Percentiles rank a stretch among this genome's conserved stretches.
These are phyloP conservation scores for Naegleria fowleri DNA, from an alignment of 208 protist genomes.

Conservation along the genomic window DNA sequence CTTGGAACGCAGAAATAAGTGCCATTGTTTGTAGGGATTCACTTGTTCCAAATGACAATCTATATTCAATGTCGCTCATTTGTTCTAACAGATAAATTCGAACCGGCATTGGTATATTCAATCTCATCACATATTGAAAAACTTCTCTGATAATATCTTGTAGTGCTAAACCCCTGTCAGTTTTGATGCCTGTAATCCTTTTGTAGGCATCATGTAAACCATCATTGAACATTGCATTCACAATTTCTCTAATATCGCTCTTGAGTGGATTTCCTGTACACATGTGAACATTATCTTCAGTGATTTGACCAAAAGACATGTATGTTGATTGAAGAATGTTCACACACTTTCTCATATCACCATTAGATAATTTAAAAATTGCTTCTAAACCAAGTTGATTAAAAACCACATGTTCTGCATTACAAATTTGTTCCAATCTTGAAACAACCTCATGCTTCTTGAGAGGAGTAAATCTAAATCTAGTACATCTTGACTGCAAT, in stretches of 20 bases:
- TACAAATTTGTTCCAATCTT: slow-evolving; percentile 70
- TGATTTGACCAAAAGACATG: slow-evolving; percentile 51
- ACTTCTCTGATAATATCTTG: slow-evolving; percentile 58
- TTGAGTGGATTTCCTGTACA: slow-evolving; percentile 60
- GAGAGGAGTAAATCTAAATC: slow-evolving; percentile 95
- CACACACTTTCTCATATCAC: slow-evolving; percentile 93
- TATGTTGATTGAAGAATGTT: slow-evolving; percentile 91
- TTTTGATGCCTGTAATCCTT: neutral
- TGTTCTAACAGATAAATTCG: slow-evolving; percentile 42
- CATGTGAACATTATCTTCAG: slow-evolving; percentile 51
- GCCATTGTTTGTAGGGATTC: slow-evolving; percentile 54
- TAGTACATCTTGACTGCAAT: slow-evolving; percentile 93
- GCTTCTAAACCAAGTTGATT: slow-evolving; percentile 74
- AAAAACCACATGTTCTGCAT: slow-evolving; percentile 66
- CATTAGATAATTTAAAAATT: slow-evolving; percentile 79
- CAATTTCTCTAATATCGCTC: slow-evolving; percentile 45
- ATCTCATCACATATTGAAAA: slow-evolving; percentile 32
- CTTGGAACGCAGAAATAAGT: slow-evolving; percentile 51
- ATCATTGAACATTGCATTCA: slow-evolving; percentile 49
- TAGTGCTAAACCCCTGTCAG: slow-evolving; percentile 56
- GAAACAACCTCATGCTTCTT: slow-evolving; percentile 65
- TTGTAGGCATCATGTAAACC: slow-evolving; percentile 39
- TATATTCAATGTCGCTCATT: slow-evolving; percentile 49
- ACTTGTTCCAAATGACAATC: slow-evolving; percentile 42
- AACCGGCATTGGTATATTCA: slow-evolving; percentile 35